Percentiles rank a stretch among this genome's conserved stretches.
These are phyloP conservation scores for Castanopsis chinensis DNA, from an alignment of 306 rosid genomes.

Conservation along the genomic window DNA sequence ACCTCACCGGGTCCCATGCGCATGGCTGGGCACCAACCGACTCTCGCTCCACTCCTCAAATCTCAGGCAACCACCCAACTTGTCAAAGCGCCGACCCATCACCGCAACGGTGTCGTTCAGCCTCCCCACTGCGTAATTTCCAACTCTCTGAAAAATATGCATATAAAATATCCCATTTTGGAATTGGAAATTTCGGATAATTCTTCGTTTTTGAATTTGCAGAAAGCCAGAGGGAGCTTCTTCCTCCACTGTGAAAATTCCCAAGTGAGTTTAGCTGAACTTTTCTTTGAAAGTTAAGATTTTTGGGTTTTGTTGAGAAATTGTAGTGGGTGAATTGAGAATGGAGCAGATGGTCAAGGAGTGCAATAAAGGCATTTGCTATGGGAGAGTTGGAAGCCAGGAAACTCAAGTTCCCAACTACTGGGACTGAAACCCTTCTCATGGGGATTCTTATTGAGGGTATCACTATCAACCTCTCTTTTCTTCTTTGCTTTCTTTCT, in stretches of 20 bases:
- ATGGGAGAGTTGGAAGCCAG: conserved; percentile 70
- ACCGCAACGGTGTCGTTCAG: conserved; percentile 47
- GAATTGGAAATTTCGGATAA: conserved; percentile 26
- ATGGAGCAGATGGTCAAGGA: conserved; percentile 69
- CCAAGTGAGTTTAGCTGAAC: conserved; percentile 46
- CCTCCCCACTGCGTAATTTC: conserved; percentile 71
- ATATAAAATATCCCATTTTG: not conserved
- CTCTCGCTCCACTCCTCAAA: conserved; percentile 26
- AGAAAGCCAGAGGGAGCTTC: conserved; percentile 52
- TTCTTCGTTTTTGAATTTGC: conserved; percentile 38
- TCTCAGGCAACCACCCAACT: conserved; percentile 19
- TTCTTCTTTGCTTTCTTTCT: not conserved
- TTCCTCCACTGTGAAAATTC: conserved; percentile 46
- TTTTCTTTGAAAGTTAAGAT: not conserved
- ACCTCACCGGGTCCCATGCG: conserved; percentile 39
- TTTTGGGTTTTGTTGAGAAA: not conserved
- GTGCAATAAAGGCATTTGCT: conserved; percentile 72
- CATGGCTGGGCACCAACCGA: conserved; percentile 46
- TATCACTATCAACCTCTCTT: conserved; percentile 5
- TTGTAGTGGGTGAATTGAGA: conserved; percentile 6
- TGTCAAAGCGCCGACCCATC: conserved; percentile 35
- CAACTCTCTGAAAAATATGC: not conserved
- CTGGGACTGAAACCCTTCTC: conserved; percentile 74
- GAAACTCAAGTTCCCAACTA: conserved; percentile 55
- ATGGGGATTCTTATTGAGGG: conserved; percentile 81